Evolutionary conservation across 2,329 filamentous ascomycete species (phyloP), one percentile per base, ranked within the genome.

Genomic region (Grosmannia penicillata): DNA sequence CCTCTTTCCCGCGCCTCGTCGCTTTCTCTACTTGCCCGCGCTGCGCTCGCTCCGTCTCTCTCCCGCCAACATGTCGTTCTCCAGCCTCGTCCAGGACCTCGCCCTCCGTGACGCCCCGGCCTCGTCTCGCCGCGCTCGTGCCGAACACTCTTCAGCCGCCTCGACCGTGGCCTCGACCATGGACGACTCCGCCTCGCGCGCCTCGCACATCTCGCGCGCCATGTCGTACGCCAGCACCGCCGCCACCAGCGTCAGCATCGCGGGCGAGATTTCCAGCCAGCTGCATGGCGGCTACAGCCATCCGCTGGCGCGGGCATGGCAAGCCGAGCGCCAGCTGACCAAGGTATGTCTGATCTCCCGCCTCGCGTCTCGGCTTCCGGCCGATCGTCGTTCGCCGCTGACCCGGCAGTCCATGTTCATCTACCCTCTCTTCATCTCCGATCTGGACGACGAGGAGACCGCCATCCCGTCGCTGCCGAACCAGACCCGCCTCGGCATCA

Each of bases 361-460:
- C 17, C 29, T 29, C 13, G 22, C 18, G 29, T 23, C n/a, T 17
- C 22, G n/a, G n/a, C 8, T 15, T 33, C 19, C 10, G 9, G 10
- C 21, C n/a, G n/a, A n/a, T n/a, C 21, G 6, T 19, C 19, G 23
- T 15, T 32, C 19, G n/a, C 11, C 32, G 21, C 27, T 47, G 11
- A 13, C 25, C 10, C 14, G 34, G 4, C 51, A 94, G 85, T 91
- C 87, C 27, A 96, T 96, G 91, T 79, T 98, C 52, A 95, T 98
- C 53, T 96, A 93, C 62, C 91, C 91, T 11, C 72, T 98, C 48
- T 98, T 98, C 65, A 75, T 98, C 47, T 93, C 91, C 52, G 91
- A 98, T 60, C 75, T 83, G 53, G 82, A 89, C 26, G 84, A 96
- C 53, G 89, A 96, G 63, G 83, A 95, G 63, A 82, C 79, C 13